Evolutionary conservation across 192 early-diverging fungal species (phyloP).

Genomic region (Gaertneriomyces sp.): DNA sequence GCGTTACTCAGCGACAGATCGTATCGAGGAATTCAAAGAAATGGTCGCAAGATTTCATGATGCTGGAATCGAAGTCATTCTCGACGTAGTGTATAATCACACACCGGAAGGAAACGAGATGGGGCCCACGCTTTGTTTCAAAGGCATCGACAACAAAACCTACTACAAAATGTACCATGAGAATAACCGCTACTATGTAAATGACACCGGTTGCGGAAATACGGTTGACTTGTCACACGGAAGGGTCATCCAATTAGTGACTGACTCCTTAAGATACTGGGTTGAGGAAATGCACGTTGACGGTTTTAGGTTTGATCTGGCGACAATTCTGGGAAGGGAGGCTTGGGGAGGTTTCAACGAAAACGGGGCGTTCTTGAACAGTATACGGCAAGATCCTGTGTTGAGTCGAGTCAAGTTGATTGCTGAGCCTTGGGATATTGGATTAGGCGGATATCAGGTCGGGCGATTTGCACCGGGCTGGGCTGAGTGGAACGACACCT

Average conservation of each 20-base stretch:
- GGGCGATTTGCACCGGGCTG: conserved; percentile 27
- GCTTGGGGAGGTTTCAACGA: conserved; percentile 26
- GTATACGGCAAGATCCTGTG: conserved; percentile 27
- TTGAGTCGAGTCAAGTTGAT: conserved; percentile 21
- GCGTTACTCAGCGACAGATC: conserved; percentile 20
- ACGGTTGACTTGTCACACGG: conserved; percentile 28
- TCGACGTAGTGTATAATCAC: conserved; percentile 32
- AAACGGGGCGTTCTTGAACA: conserved; percentile 28
- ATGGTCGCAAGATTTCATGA: conserved; percentile 29
- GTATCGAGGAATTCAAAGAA: conserved; percentile 28
- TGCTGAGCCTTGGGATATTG: conserved; percentile 31
- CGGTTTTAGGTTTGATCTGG: conserved; percentile 29
- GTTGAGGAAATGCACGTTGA: conserved; percentile 32
- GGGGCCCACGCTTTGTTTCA: conserved; percentile 30
- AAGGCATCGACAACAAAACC: conserved; percentile 32
- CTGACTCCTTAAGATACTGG: conserved; percentile 26
- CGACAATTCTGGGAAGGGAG: conserved; percentile 26
- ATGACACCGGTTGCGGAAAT: conserved; percentile 31
- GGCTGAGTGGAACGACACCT: conserved; percentile 31
- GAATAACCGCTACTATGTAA: conserved; percentile 28
- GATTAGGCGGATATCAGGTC: conserved; percentile 29
- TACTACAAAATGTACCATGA: conserved; percentile 31
- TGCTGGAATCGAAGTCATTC: conserved; percentile 25
- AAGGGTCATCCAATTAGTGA: conserved; percentile 23
- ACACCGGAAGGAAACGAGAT: conserved; percentile 31